These are phyloP conservation scores for Trichosporon inkin DNA, from an alignment of 1,284 basidiomycete species.

Conservation along the genomic window DNA sequence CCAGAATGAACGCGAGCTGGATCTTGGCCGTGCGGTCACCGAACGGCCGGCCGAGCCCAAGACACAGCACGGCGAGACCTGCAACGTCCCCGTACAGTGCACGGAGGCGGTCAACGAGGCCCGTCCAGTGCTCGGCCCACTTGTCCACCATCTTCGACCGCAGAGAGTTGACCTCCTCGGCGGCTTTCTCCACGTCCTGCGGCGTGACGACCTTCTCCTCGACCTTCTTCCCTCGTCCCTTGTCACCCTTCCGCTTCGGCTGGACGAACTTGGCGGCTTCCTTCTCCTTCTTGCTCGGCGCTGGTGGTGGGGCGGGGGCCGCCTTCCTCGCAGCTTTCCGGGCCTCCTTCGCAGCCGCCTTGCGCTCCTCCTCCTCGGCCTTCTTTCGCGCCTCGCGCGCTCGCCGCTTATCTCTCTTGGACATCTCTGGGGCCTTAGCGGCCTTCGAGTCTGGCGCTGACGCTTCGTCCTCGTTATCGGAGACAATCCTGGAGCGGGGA, in stretches of 20 bases:
- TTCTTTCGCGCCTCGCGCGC: slow-evolving; percentile 74
- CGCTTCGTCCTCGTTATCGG: slow-evolving; percentile 12
- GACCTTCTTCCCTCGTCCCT: slow-evolving; percentile 11
- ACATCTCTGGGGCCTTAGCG: slow-evolving; percentile 50
- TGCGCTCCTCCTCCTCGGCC: slow-evolving; percentile 49
- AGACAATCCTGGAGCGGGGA: not conserved
- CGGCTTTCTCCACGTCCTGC: slow-evolving; percentile 22
- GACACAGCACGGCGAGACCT: slow-evolving; percentile 29
- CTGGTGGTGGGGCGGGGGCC: not conserved
- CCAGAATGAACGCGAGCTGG: slow-evolving; percentile 38
- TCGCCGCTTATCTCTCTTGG: slow-evolving; percentile 76
- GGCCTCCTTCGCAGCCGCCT: slow-evolving; percentile 30
- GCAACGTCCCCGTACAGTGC: not conserved
- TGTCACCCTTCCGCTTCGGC: slow-evolving; percentile 21
- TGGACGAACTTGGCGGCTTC: slow-evolving; percentile 16
- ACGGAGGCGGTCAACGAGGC: slow-evolving; percentile 14
- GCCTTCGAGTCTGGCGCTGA: slow-evolving; percentile 8
- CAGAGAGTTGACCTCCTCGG: slow-evolving; percentile 28
- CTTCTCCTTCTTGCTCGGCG: slow-evolving; percentile 12
- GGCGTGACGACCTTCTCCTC: slow-evolving; percentile 18
- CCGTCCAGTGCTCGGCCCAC: slow-evolving; percentile 36
- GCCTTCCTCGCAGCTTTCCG: slow-evolving; percentile 33
- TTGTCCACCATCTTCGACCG: slow-evolving; percentile 39
- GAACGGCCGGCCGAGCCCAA: slow-evolving; percentile 41
- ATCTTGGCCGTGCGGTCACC: slow-evolving; percentile 45